Conservation (phyloP, 2,329 filamentous ascomycete species). For the Aspergillus neotritici region DNA sequence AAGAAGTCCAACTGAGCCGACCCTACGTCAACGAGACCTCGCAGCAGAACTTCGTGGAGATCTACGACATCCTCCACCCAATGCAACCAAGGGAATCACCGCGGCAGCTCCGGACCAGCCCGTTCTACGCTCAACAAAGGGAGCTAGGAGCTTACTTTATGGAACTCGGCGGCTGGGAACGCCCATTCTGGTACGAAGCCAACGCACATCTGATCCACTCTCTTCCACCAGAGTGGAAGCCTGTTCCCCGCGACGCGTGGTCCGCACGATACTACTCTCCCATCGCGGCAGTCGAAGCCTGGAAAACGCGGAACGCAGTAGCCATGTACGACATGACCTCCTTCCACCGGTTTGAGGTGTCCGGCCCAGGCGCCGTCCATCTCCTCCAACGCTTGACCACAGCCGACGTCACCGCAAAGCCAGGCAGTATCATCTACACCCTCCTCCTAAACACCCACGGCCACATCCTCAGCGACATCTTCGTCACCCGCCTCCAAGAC, state of each 20-base stretch:
- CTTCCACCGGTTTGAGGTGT: constrained; percentile 53
- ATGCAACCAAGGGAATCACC: constrained; percentile 54
- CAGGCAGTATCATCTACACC: constrained; percentile 52
- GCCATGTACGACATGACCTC: constrained; percentile 61
- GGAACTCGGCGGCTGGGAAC: constrained; percentile 56
- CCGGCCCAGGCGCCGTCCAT: constrained; percentile 52
- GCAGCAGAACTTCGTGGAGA: constrained; percentile 57
- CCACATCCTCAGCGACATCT: constrained; percentile 54
- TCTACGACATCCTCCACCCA: constrained; percentile 61
- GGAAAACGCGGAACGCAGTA: constrained; percentile 59
- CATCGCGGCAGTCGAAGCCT: constrained; percentile 56
- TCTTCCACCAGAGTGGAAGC: constrained; percentile 51
- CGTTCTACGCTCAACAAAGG: constrained; percentile 51
- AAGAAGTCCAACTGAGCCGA: constrained; percentile 53
- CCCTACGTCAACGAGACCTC: constrained; percentile 55
- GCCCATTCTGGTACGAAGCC: constrained; percentile 57
- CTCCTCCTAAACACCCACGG: constrained; percentile 51
- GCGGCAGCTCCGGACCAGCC: constrained; percentile 54
- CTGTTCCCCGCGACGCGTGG: constrained; percentile 55
- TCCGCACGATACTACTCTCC: constrained; percentile 54
- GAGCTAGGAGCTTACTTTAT: constrained; percentile 52
- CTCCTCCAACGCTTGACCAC: constrained; percentile 49
- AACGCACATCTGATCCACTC: constrained; percentile 49
- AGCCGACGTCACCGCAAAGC: constrained; percentile 36
- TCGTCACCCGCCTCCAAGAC: constrained; percentile 48